Percentiles rank a stretch among this genome's conserved stretches.
phyloP scores from a whole-genome alignment of 208 protist species.

The Acanthamoeba castellanii region DNA sequence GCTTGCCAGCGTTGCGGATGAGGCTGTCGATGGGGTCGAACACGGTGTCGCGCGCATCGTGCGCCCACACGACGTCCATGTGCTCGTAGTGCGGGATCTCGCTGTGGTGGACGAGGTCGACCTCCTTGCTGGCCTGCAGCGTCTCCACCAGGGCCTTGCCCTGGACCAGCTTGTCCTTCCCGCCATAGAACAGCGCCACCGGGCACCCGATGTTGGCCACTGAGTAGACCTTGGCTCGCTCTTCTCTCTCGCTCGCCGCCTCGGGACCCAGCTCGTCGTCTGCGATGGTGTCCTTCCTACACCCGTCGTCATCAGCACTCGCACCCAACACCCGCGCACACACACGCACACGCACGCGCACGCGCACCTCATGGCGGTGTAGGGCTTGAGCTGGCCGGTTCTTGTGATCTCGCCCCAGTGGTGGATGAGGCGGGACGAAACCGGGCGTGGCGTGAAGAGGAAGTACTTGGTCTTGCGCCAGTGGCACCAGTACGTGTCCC shows the following conservation, averaged over 20 bases:
- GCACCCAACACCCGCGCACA: background rate
- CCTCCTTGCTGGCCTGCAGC: background rate
- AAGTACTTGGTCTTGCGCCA: constrained; percentile 75
- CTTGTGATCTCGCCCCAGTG: constrained; percentile 38
- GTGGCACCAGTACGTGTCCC: constrained; percentile 45
- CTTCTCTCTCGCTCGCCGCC: background rate
- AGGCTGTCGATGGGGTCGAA: background rate
- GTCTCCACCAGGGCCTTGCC: background rate
- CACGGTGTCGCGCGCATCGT: constrained; percentile 25
- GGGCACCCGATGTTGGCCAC: constrained; percentile 59
- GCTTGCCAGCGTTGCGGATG: background rate
- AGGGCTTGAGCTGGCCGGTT: constrained; percentile 31
- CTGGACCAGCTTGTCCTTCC: constrained; percentile 45
- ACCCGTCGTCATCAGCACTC: background rate
- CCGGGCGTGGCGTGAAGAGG: constrained; percentile 52
- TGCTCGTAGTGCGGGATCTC: constrained; percentile 64
- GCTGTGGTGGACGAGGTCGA: background rate
- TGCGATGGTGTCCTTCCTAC: background rate
- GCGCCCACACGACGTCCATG: constrained; percentile 67
- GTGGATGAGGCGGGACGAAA: constrained; percentile 42
- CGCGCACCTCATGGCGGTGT: background rate
- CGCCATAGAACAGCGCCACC: constrained; percentile 55
- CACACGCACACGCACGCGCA: background rate
- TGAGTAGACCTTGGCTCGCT: background rate
- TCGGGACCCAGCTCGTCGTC: background rate